Evolutionary conservation across 2,329 filamentous ascomycete species (phyloP), one percentile per base, ranked within the genome.

Genomic region (Fusarium mundagurra): DNA sequence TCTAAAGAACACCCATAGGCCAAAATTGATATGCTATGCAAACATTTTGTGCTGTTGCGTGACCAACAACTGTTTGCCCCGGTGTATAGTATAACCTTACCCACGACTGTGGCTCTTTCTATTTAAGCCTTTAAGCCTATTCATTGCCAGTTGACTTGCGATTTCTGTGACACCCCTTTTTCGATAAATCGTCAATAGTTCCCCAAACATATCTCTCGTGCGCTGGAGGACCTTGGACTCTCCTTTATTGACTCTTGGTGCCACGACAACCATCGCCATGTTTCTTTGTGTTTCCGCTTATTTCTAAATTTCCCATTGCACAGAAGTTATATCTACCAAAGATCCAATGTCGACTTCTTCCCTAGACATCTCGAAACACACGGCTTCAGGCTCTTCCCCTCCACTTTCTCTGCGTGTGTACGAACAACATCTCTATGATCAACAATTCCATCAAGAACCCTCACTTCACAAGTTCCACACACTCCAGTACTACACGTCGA

Each of bases 1-100:
- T n/a, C 5, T 18, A 17, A 2, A 1, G 5, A 9, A n/a, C 0
- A 0, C 20, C 11, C 9, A 29, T 41, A 3, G 5, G 1, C 24
- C 34, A 4, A 2, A 39, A 39, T 18, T 22, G 3, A 39, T 12
- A 27, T 34, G 16, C 8, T 31, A 11, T 14, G 13, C 24, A n/a
- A 55, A 4, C 5, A 2, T 3, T 18, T 29, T 29, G 16, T 14
- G 18, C 34, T 55, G 14, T 22, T 17, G 0, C 2, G 51, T 54
- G 20, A 29, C 34, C 31, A 24, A 24, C 3, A 7, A 17, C 0
- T 38, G 13, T 38, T 2, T 3, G 33, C 24, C n/a, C n/a, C n/a
- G n/a, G n/a, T n/a, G n/a, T n/a, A n/a, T n/a, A n/a, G n/a, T n/a
- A n/a, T n/a, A n/a, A n/a, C n/a, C n/a, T n/a, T n/a, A n/a, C n/a